Percentiles rank a stretch among this genome's conserved stretches.
Evolutionary conservation across 176 grass and related monocot species (phyloP).

Genomic region (Bolboschoenus planiculmis): DNA sequence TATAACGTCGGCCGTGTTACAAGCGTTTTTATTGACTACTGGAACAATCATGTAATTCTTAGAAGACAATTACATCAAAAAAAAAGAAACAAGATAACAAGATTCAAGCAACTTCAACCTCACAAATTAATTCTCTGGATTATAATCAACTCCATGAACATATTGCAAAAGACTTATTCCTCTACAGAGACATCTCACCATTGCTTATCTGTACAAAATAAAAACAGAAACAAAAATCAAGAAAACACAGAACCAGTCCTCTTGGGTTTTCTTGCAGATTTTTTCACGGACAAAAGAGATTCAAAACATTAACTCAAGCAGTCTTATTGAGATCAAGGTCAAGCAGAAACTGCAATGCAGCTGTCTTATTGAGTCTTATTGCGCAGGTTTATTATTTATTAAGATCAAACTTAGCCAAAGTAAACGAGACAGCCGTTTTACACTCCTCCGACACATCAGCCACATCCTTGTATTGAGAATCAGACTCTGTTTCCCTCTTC

Average conservation of each 20-base stretch:
- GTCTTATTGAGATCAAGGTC: too few species aligned
- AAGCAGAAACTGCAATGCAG: too few species aligned
- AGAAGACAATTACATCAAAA: too few species aligned
- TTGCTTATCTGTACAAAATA: background rate
- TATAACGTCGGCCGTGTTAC: too few species aligned
- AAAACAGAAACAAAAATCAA: background rate
- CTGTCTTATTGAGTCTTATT: too few species aligned
- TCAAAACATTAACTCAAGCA: too few species aligned
- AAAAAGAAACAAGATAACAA: background rate
- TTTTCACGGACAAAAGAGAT: too few species aligned
- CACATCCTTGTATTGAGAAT: background rate
- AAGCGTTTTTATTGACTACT: too few species aligned
- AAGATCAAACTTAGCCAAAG: too few species aligned
- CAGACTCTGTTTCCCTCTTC: background rate
- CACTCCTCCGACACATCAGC: background rate
- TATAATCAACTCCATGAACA: background rate
- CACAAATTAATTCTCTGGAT: background rate
- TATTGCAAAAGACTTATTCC: background rate
- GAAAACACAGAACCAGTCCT: background rate
- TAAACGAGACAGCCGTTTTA: too few species aligned
- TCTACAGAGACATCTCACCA: background rate
- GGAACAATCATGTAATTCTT: too few species aligned
- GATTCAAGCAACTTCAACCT: background rate
- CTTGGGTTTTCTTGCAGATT: background rate
- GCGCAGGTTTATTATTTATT: too few species aligned